These are phyloP conservation scores for Starmerella sp. DNA, from an alignment of 805 yeast genomes.

Conservation along the genomic window DNA sequence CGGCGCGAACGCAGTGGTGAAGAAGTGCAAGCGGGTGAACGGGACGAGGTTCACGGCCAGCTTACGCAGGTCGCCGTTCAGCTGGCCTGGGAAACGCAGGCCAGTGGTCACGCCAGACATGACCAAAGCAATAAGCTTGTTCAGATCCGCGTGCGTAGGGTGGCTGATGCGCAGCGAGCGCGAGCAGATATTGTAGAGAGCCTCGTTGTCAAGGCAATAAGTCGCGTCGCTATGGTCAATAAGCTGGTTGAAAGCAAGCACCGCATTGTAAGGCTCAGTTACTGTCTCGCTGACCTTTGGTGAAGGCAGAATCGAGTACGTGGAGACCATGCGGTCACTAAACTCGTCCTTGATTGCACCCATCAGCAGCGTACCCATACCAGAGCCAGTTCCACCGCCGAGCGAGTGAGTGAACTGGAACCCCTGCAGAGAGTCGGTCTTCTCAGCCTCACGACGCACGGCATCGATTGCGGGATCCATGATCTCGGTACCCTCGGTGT, in stretches of 20 bases:
- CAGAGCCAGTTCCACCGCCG: conserved; percentile 96
- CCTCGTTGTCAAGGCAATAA: conserved; percentile 92
- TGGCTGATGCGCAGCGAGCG: conserved; percentile 69
- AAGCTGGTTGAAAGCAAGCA: conserved; percentile 82
- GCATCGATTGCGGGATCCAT: conserved; percentile 87
- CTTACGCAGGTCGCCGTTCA: conserved; percentile 85
- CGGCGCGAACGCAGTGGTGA: conserved; percentile 94
- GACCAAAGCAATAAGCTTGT: conserved; percentile 74
- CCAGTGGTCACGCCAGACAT: conserved; percentile 97
- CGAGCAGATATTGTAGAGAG: conserved; percentile 80
- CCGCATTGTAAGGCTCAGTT: conserved; percentile 91
- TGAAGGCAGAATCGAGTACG: conserved; percentile 90
- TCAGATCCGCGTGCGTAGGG: conserved; percentile 72
- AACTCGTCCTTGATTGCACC: conserved; percentile 84
- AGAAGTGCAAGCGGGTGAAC: conserved; percentile 91
- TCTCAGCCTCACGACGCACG: conserved; percentile 88
- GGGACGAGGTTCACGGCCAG: conserved; percentile 92
- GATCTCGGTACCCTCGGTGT: conserved; percentile 93
- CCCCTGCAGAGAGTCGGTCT: conserved; percentile 87
- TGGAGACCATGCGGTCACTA: conserved; percentile 94
- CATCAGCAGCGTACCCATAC: conserved; percentile 86
- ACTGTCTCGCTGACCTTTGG: conserved; percentile 89
- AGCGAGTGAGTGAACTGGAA: conserved; percentile 79
- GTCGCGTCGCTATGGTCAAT: conserved; percentile 89
- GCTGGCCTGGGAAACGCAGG: conserved; percentile 89